Percentiles rank a stretch among this genome's conserved stretches.
These are phyloP conservation scores for Phylloporus sp. DNA, from an alignment of 1,284 basidiomycete species.

Conservation along the genomic window DNA sequence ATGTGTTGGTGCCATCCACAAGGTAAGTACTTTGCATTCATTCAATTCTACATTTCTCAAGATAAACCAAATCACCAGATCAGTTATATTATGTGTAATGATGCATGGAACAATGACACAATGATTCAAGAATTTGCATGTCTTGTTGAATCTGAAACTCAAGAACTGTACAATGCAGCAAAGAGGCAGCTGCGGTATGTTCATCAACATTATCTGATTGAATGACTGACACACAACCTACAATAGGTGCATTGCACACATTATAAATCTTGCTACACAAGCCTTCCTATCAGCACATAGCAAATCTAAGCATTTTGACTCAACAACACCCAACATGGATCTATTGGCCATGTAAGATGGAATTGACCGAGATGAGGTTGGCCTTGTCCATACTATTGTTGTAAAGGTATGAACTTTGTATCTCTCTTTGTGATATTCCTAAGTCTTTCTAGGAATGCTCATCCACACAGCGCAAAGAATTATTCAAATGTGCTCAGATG, in stretches of 20 bases:
- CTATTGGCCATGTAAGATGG: too few species aligned
- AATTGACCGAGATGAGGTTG: too few species aligned
- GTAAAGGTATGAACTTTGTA: too few species aligned
- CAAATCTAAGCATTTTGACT: constrained; percentile 10
- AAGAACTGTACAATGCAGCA: neutral
- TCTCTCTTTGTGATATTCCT: too few species aligned
- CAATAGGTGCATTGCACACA: constrained; percentile 5
- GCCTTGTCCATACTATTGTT: too few species aligned
- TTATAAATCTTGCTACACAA: constrained; percentile 5
- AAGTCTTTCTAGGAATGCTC: too few species aligned
- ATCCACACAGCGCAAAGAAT: too few species aligned
- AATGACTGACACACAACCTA: too few species aligned
- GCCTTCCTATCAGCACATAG: neutral
- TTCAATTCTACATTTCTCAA: neutral
- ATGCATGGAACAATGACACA: neutral
- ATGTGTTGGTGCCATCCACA: neutral
- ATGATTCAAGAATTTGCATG: constrained; percentile 3
- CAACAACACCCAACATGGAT: too few species aligned
- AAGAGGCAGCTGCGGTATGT: neutral
- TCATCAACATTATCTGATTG: neutral
- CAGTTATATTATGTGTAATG: neutral
- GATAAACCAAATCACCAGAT: neutral
- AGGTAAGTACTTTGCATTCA: neutral
- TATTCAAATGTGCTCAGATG: too few species aligned
- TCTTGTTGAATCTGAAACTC: neutral